These are phyloP conservation scores for Sugiyamaella grinbergsii DNA, from an alignment of 1,139 yeast species.

Conservation along the genomic window DNA sequence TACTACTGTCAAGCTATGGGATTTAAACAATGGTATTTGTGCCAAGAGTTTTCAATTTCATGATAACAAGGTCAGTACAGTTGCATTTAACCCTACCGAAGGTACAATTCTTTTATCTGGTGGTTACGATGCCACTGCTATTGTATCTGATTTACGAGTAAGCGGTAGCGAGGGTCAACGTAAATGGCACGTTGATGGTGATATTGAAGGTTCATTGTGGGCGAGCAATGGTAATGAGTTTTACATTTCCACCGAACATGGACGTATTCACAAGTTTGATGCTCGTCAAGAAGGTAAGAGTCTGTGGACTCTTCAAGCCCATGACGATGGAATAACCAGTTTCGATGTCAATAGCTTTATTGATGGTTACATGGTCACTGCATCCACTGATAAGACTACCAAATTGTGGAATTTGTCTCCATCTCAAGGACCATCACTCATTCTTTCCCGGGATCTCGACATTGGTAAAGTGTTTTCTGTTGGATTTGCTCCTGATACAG, in stretches of 20 bases:
- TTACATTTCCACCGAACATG: conserved; percentile 90
- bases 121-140: conserved; percentile 85
- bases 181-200: conserved; percentile 69
- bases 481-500: conserved; percentile 83
- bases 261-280: conserved; percentile 87
- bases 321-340: conserved; percentile 88
- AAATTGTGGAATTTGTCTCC: conserved; percentile 73
- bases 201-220: conserved; percentile 84
- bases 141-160: conserved; percentile 81
- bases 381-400: conserved; percentile 84
- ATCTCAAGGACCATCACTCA: conserved; percentile 75
- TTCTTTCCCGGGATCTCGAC: conserved; percentile 87
- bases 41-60: conserved; percentile 58
- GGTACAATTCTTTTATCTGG: conserved; percentile 86
- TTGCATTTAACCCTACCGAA: conserved; percentile 80
- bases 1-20: conserved; percentile 94
- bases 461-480: conserved; percentile 89
- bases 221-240: conserved; percentile 60
- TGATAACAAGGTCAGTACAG: conserved; percentile 78
- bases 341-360: conserved; percentile 68
- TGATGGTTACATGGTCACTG: conserved; percentile 77
- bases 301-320: conserved; percentile 96
- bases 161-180: conserved; percentile 64
- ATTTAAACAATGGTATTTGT: conserved; percentile 69
- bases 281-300: conserved; percentile 68